Conservation (phyloP, 1,284 basidiomycete genomes). For the Rhodofomes roseus region DNA sequence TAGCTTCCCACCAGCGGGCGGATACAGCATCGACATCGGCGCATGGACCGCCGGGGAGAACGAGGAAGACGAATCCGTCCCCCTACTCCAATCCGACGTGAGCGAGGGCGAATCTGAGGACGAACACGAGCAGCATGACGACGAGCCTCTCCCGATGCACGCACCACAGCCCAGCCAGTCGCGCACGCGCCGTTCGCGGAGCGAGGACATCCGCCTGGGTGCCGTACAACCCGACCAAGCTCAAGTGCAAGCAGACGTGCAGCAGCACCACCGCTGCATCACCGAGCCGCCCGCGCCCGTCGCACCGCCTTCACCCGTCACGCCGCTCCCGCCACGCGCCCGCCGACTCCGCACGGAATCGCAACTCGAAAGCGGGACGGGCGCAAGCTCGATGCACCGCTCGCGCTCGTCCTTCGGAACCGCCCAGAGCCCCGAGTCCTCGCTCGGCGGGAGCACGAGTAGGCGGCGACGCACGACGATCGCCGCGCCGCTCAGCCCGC, state of each 20-base stretch:
- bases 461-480: slow-evolving; percentile 13
- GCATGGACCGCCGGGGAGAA: slow-evolving; percentile 44
- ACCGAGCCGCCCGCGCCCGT: slow-evolving; percentile 10
- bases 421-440: slow-evolving; percentile 2
- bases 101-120: slow-evolving; percentile 20
- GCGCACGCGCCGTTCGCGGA: slow-evolving; percentile 6
- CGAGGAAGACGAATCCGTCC: slow-evolving; percentile 18
- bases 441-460: slow-evolving; percentile 7
- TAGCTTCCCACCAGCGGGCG: slow-evolving; percentile 58
- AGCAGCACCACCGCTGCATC: slow-evolving; percentile 9
- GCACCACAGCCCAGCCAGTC: slow-evolving; percentile 5
- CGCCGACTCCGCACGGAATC: slow-evolving; percentile 22
- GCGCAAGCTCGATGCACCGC: slow-evolving; percentile 11
- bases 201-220: slow-evolving; percentile 13
- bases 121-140: slow-evolving; percentile 24
- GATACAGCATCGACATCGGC: slow-evolving; percentile 46
- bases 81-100: neutral
- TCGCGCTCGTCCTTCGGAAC: slow-evolving; percentile 14
- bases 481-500: slow-evolving; percentile 8
- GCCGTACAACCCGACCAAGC: slow-evolving; percentile 9
- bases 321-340: slow-evolving; percentile 4
- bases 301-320: slow-evolving; percentile 6
- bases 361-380: slow-evolving; percentile 1
- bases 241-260: slow-evolving; percentile 12
- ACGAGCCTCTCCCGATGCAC: slow-evolving; percentile 29